Base-by-base conservation (phyloP, 2,329 filamentous ascomycete species). In the Hymenotorrendiella dingleyae region DNA sequence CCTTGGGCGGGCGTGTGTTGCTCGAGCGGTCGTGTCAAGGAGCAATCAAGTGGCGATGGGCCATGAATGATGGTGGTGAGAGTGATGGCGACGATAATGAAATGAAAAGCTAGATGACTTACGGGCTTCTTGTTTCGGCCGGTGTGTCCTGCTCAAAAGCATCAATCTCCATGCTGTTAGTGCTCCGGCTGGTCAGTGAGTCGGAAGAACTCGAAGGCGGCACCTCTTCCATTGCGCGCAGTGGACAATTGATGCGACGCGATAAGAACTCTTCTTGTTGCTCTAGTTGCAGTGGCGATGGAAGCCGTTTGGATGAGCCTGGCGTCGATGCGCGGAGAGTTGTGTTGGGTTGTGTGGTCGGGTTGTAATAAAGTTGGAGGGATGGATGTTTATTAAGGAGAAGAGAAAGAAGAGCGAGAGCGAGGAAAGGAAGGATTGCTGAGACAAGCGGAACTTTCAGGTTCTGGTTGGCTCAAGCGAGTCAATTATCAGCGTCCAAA, bases 121-220 rank as follows among this genome's bases (percentile, higher is more conserved):
- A 58, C 55, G 44, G 44, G 21, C 44, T 46, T 35, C 45, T 49
- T 8, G 29, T 19, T 40, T 42, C 41, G 16, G 35, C 49, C 12
- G 52, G 48, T 7, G 50, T 50, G 34, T 52, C 42, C n/a, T 40
- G 48, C 38, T 52, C 32, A 42, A 55, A 40, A 23, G 30, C 43
- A 33, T 57, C 55, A 8, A 54, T 36, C 16, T 57, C 56, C 52
- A 58, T 55, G 34, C 49, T 54, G 16, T 53, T 43, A 1, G 51
- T 53, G 26, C 52, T 57, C 23, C 44, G 36, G 40, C 44, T 54
- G 6, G 56, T 57, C 39, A 59, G 49, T 3, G 56, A 59, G 8
- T 42, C 54, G 4, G 54, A 55, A 34, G 54, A 55, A 3, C 37
- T 36, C 14, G 24, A 12, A 2, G 46, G 22, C n/a, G 28, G 17